A percentile compares a stretch with the other conserved stretches of the same genome.
Evolutionary conservation across 2,329 filamentous ascomycete genomes (phyloP).

Genomic region (Tolypocladium endophyticum): DNA sequence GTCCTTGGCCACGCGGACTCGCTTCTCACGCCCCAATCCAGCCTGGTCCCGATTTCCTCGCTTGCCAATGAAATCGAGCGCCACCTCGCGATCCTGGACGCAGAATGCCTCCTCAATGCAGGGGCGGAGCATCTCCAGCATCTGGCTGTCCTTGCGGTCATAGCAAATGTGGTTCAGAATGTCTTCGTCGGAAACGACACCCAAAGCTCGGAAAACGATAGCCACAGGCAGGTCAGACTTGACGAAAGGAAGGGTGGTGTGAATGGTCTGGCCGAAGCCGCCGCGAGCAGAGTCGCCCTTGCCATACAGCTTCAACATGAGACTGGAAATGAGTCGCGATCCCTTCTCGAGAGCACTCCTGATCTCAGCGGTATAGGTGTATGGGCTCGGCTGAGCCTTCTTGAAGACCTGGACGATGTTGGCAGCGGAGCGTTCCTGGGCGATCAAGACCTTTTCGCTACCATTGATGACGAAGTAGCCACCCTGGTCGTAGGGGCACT

Average conservation of each 20-base stretch:
- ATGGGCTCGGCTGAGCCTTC: constrained; percentile 86
- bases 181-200: constrained; percentile 94
- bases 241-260: constrained; percentile 85
- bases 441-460: constrained; percentile 95
- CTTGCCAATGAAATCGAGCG: constrained; percentile 90
- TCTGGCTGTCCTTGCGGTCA: constrained; percentile 86
- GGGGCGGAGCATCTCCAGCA: constrained; percentile 94
- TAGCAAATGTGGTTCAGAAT: constrained; percentile 98
- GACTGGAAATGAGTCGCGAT: constrained; percentile 83
- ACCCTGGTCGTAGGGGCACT: constrained; percentile 96
- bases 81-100: constrained; percentile 90
- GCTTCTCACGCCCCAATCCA: constrained; percentile 70
- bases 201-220: constrained; percentile 89
- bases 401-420: constrained; percentile 99
- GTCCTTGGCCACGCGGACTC: constrained; percentile 84
- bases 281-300: constrained; percentile 72
- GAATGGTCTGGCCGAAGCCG: constrained; percentile 77
- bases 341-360: constrained; percentile 94
- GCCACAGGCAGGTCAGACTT: constrained; percentile 89
- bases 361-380: constrained; percentile 90
- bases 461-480: constrained; percentile 99
- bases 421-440: constrained; percentile 91
- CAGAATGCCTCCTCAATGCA: constrained; percentile 96
- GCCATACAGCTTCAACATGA: constrained; percentile 80
- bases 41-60: constrained; percentile 55